phyloP scores from a whole-genome alignment of 768 basidiomycete species.

The Kwoniella europaea region DNA sequence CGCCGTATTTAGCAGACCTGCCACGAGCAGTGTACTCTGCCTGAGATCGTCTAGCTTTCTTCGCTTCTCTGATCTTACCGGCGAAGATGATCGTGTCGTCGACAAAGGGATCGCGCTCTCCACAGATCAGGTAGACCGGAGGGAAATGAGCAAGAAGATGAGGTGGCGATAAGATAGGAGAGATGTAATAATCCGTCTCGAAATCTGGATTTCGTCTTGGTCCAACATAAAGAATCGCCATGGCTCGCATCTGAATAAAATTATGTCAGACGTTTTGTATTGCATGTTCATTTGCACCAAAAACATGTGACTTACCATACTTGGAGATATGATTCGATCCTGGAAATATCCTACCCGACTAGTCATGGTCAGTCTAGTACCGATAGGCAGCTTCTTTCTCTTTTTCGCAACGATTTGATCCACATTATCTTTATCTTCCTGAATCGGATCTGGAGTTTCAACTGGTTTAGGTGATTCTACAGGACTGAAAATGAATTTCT shows the following conservation, averaged over 20 bases:
- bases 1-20: conserved; percentile 69
- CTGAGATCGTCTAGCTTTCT: conserved; percentile 77
- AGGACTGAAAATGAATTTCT: conserved; percentile 18
- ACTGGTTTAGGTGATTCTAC: conserved; percentile 9
- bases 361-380: conserved; percentile 91
- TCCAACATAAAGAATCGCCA: conserved; percentile 97
- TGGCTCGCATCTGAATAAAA: conserved; percentile 84
- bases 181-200: conserved; percentile 91
- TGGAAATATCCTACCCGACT: conserved; percentile 92
- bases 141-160: conserved; percentile 89
- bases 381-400: conserved; percentile 66
- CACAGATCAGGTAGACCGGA: conserved; percentile 82
- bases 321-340: conserved; percentile 89
- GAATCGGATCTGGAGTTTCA: background rate
- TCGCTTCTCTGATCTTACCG: conserved; percentile 91
- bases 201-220: conserved; percentile 94
- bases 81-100: conserved; percentile 98
- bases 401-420: conserved; percentile 55
- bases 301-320: conserved; percentile 74
- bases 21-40: conserved; percentile 68
- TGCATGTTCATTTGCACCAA: background rate
- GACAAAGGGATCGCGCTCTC: conserved; percentile 93
- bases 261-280: background rate
- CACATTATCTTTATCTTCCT: conserved; percentile 57
- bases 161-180: conserved; percentile 86